Percentiles rank a stretch among this genome's conserved stretches.
Conservation (phyloP, 2,329 filamentous ascomycete species). For the Endoconidiophora laricicola region DNA sequence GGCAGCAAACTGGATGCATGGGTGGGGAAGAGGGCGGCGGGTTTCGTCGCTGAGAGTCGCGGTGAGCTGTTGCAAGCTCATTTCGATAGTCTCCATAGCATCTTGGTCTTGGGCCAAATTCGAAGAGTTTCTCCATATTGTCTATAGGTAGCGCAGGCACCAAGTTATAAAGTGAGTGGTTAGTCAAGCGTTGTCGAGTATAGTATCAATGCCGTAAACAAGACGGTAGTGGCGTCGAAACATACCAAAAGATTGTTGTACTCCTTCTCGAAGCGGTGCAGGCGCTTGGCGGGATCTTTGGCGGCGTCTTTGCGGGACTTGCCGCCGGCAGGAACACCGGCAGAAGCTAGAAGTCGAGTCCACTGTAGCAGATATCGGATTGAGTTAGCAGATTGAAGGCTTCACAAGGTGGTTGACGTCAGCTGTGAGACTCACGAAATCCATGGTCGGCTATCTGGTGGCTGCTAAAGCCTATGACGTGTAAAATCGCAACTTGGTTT, state of each 20-base stretch:
- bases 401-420: too few species aligned
- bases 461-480: too few species aligned
- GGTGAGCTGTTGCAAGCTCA: slow-evolving; percentile 45
- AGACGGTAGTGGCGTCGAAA: not conserved
- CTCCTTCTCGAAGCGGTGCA: slow-evolving; percentile 51
- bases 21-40: slow-evolving; percentile 72
- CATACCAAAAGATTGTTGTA: slow-evolving; percentile 45
- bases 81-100: slow-evolving; percentile 45
- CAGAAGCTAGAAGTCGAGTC: slow-evolving; percentile 49
- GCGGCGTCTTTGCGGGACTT: slow-evolving; percentile 40
- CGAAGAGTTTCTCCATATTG: slow-evolving; percentile 42
- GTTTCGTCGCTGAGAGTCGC: slow-evolving; percentile 76
- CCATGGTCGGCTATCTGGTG: too few species aligned
- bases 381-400: too few species aligned
- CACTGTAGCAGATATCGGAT: slow-evolving; percentile 28
- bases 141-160: slow-evolving; percentile 3
- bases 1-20: slow-evolving; percentile 76
- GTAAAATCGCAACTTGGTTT: too few species aligned
- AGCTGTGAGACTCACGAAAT: too few species aligned
- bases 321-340: slow-evolving; percentile 35
- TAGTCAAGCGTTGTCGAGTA: not conserved
- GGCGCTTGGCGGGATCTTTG: slow-evolving; percentile 45
- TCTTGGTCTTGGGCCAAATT: slow-evolving; percentile 44
- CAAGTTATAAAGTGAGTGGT: not conserved
- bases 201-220: not conserved